Evolutionary conservation across 805 yeast species (phyloP).

Genomic region (Gaillardinia entomophila): DNA sequence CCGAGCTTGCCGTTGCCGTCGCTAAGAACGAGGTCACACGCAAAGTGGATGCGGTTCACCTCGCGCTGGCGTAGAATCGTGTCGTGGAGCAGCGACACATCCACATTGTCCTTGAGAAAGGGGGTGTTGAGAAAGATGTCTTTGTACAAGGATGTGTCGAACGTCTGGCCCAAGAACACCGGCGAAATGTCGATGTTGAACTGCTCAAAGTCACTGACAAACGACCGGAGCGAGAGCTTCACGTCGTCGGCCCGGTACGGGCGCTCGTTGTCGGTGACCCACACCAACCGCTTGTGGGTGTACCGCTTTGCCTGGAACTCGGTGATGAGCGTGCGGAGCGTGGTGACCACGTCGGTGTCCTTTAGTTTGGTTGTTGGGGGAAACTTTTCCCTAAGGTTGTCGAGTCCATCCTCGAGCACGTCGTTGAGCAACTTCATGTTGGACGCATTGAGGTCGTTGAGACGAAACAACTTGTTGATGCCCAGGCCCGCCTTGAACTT

Average conservation of each 20-base stretch:
- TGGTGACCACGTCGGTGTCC: slow-evolving; percentile 21
- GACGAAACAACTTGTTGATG: slow-evolving; percentile 43
- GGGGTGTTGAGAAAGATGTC: slow-evolving; percentile 52
- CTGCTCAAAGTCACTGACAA: slow-evolving; percentile 56
- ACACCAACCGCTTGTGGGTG: slow-evolving; percentile 54
- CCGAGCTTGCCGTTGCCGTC: slow-evolving; percentile 39
- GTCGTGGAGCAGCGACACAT: slow-evolving; percentile 10
- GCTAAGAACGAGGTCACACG: slow-evolving; percentile 54
- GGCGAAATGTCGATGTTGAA: slow-evolving; percentile 54
- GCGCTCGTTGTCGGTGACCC: slow-evolving; percentile 70
- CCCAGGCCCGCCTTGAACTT: slow-evolving; percentile 28
- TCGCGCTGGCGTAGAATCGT: slow-evolving; percentile 53
- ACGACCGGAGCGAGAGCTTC: slow-evolving; percentile 46
- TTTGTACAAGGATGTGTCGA: slow-evolving; percentile 42
- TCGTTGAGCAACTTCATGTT: slow-evolving; percentile 55
- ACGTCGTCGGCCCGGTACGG: slow-evolving; percentile 48
- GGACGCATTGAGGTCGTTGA: slow-evolving; percentile 49
- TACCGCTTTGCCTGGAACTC: slow-evolving; percentile 47
- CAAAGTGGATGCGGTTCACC: slow-evolving; percentile 56
- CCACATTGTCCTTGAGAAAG: slow-evolving; percentile 26
- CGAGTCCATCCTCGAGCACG: slow-evolving; percentile 37
- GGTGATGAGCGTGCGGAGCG: slow-evolving; percentile 49
- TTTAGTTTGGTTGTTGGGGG: slow-evolving; percentile 1
- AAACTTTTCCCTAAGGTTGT: slow-evolving; percentile 7
- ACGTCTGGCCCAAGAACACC: slow-evolving; percentile 43